Base-by-base conservation (phyloP, 2,329 filamentous ascomycete species). In the Hypoxylon sp. region DNA sequence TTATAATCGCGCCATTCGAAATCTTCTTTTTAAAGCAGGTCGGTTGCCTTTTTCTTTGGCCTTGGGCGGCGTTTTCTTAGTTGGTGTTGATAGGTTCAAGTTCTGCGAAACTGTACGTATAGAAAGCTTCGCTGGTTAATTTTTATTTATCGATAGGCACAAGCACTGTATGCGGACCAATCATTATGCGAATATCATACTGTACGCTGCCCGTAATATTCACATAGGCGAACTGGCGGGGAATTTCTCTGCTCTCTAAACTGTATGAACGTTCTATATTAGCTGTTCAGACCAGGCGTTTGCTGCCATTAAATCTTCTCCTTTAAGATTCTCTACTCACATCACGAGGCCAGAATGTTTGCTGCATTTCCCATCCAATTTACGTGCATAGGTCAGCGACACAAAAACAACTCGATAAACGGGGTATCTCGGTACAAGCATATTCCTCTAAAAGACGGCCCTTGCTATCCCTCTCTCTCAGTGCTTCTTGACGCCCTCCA, bases 401-500 rank as follows among this genome's bases (percentile, higher is more conserved):
- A 40, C 21, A 9, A 18, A 13, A 40, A 11, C 10, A 9, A 6
- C 9, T 21, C 21, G 13, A 9, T n/a, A 20, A 21, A 13, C 13
- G 17, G 6, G 20, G 20, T 20, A 21, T 23, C 20, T 40, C 20
- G 18, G 3, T 23, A 24, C 24, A 15, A n/a, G 13, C n/a, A 15
- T 21, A 41, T 23, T 11, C 20, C 10, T 41, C 11, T n/a, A 6
- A 3, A 17, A 20, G 35, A 5, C 15, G 9, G 23, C 17, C 4
- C 20, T 3, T n/a, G 20, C 17, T n/a, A n/a, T n/a, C n/a, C n/a
- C n/a, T n/a, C n/a, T n/a, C 23, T 10, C 11, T 67, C 51, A 69
- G 48, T 69, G 50, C 51, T 76, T 82, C 69, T 83, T 84, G 11
- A 81, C 81, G 64, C 82, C 83, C 26, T 88, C 87, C 67, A 88